Base-by-base conservation (phyloP, 2,329 filamentous ascomycete species). In the Alternaria dauci region DNA sequence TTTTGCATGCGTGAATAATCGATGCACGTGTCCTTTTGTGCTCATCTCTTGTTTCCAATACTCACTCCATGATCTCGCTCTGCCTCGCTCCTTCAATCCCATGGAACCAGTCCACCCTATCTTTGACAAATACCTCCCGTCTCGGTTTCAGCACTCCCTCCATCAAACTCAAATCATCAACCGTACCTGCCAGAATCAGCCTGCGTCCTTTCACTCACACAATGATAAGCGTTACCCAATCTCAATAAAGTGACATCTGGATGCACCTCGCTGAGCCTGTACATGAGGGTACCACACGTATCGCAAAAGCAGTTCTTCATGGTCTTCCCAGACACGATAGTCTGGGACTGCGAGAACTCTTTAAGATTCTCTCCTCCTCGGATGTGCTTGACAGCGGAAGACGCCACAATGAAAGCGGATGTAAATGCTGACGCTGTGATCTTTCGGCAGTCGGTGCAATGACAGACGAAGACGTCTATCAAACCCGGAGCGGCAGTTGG, bases 231-330 rank as follows among this genome's bases (percentile, higher is more conserved):
- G 28, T 32, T 48, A 48, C 44, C 44, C 8, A 34, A 32, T 16
- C 44, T 48, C 28, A 23, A 16, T 23, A 48, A 0, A 2, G 0
- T 23, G 8, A 48, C 16, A 3, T 34, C 44, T 8, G 44, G 44
- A 34, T 48, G 11, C 8, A 12, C 2, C 4, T 48, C 28, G 23
- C 7, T 23, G 12, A 34, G 50, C 5, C 87, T 81, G 65, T 88
- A 89, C 85, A 90, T 84, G 5, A 89, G 81, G 0, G 84, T 84
- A 2, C 88, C 87, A 69, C 88, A 90, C 0, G 79, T 83, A 0
- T 71, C 77, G 66, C 88, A 90, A 74, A 90, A 90, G 69, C 81
- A 79, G 69, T 90, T 89, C 12, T 84, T 84, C 87, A 90, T 90
- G 48, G 52, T 50, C 26, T 67, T 63, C 4, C 63, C 61, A 2